Base-by-base conservation (phyloP, 768 basidiomycete species). In the Tulasnella sp. region DNA sequence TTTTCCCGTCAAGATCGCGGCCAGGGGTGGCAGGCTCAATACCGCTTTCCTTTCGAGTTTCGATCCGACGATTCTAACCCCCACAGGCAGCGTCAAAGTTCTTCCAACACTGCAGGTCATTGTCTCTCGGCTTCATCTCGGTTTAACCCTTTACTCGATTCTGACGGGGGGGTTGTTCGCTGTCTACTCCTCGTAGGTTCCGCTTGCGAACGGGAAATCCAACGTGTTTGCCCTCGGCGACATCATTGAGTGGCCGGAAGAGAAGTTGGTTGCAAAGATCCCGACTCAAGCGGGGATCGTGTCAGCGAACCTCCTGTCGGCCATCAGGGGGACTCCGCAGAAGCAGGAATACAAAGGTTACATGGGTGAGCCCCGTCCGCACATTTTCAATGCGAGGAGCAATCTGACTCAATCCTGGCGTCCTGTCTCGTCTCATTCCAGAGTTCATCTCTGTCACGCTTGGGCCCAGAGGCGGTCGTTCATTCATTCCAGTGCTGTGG, bases 221-320 rank as follows among this genome's bases (percentile, higher is more conserved):
- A 64, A 60, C 42, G 62, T 66, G 27, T 66, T 58, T 44, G 65
- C 61, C 4, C 41, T 58, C 23, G 65, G 65, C 2, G 64, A 66
- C 41, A 51, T 66, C 43, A 65, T 65, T 19, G 62, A 63, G 23
- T 60, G 66, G 34, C 41, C 49, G 11, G 65, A 64, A 48, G 65
- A 66, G 44, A 64, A 65, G 51, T 50, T 58, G 56, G 48, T 63
- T 11, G 51, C 54, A 26, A 65, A 65, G 47, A 43, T 52, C 30
- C 58, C 64, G 3, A 49, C 10, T 5, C 65, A 66, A 23, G 58
- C 47, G 2, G 19, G 54, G 2, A 21, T 66, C 42, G 56, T 63
- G 44, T 32, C 42, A 3, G 32, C 47, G 38, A 66, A 66, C 44
- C 38, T 66, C 29, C 24, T 65, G 9, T 21, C 55, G 11, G 24